These are phyloP conservation scores for Paraleonurus japonicus DNA, from an alignment of 257 asterid species.

Conservation along the genomic window DNA sequence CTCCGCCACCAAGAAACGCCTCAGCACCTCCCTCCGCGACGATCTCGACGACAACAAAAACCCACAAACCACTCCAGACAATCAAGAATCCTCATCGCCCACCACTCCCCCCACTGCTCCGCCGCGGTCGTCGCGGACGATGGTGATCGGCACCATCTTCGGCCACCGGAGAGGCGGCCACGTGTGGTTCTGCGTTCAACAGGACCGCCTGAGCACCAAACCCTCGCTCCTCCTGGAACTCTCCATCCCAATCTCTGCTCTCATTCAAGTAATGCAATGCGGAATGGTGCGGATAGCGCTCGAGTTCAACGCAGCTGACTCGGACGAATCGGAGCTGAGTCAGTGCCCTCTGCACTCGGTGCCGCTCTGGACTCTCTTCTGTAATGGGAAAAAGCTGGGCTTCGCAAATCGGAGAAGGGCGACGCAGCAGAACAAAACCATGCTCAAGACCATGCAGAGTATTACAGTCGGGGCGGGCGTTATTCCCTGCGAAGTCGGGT, in stretches of 20 bases:
- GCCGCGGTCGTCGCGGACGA: slow-evolving; percentile 74
- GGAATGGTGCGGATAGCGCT: slow-evolving; percentile 80
- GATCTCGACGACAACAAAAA: slow-evolving; percentile 42
- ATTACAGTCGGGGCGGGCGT: slow-evolving; percentile 91
- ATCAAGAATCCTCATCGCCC: slow-evolving; percentile 39
- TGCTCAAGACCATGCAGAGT: slow-evolving; percentile 81
- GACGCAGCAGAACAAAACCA: slow-evolving; percentile 47
- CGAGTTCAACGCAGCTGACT: slow-evolving; percentile 64
- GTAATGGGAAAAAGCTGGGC: slow-evolving; percentile 81
- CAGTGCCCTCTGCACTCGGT: slow-evolving; percentile 67
- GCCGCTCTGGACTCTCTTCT: slow-evolving; percentile 83
- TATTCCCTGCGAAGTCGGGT: slow-evolving; percentile 60
- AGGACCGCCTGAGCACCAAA: slow-evolving; percentile 54
- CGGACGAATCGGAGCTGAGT: slow-evolving; percentile 53
- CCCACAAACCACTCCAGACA: not conserved
- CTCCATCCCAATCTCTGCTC: slow-evolving; percentile 71
- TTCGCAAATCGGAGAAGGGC: slow-evolving; percentile 66
- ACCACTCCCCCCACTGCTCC: slow-evolving; percentile 41
- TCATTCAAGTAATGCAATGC: slow-evolving; percentile 79
- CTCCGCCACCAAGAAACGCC: slow-evolving; percentile 64
- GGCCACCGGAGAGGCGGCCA: slow-evolving; percentile 87
- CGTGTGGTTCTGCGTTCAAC: slow-evolving; percentile 92
- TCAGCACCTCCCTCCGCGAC: slow-evolving; percentile 90
- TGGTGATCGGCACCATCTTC: slow-evolving; percentile 92
- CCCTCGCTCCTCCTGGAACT: slow-evolving; percentile 82